A percentile compares a stretch with the other conserved stretches of the same genome.
These are phyloP conservation scores for Cydonia oblonga DNA, from an alignment of 331 rosid genomes.

Conservation along the genomic window DNA sequence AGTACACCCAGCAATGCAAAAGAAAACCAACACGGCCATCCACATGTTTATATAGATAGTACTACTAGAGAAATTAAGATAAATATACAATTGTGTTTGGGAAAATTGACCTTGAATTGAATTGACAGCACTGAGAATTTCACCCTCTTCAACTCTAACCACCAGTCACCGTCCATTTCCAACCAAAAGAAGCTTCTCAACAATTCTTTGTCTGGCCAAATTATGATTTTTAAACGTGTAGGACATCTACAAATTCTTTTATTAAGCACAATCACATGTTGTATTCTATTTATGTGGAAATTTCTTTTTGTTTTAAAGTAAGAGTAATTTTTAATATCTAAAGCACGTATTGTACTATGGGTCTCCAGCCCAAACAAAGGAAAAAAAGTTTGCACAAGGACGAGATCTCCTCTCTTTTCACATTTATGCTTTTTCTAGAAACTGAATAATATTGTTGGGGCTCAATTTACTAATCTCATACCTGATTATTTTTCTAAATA, in stretches of 20 bases:
- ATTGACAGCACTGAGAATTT: not conserved
- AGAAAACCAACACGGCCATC: not conserved
- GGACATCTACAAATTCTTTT: not conserved
- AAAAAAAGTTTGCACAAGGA: not conserved
- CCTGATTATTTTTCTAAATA: too few relatives aligned
- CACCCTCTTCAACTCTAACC: not conserved
- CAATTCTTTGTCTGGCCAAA: not conserved
- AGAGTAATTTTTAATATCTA: not conserved
- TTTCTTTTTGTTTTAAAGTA: not conserved
- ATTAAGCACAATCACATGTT: not conserved
- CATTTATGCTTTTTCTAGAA: not conserved
- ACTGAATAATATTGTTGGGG: not conserved
- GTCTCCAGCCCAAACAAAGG: not conserved
- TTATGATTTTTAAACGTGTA: not conserved
- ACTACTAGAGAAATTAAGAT: not conserved
- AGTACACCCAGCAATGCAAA: not conserved
- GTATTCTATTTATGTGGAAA: not conserved
- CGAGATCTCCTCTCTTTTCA: not conserved
- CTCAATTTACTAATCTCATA: not conserved
- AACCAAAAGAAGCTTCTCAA: not conserved
- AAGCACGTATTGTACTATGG: not conserved
- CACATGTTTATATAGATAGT: too few relatives aligned
- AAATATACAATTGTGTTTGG: not conserved
- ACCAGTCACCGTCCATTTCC: not conserved
- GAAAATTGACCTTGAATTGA: not conserved